Evolutionary conservation across 108 stramenopile species (phyloP), one percentile per base, ranked within the genome.

Genomic region (Cyclotella kingstonii): DNA sequence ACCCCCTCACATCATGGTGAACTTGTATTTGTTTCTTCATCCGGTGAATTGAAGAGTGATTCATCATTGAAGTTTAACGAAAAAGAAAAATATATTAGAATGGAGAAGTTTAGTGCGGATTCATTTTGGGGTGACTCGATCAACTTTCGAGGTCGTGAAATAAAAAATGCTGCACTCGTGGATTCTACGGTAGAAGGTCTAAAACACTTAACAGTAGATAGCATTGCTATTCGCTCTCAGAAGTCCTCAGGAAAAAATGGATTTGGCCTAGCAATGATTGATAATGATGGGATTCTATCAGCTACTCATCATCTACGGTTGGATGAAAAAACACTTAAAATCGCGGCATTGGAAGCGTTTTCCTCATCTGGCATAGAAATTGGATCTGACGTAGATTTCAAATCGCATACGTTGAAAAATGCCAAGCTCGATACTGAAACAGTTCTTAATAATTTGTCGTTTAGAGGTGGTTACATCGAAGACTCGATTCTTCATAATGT

Each of bases 401-500:
- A 34, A 4, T 55, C 60, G 0, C 47, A 63, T 41, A 31, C 53
- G 8, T 40, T 78, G 34, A 61, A 36, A 17, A 70, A 74, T 46
- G 49, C 63, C 47, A 54, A 57, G 31, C 22, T 81, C 3, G 60
- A 60, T 44, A 33, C 66, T 4, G 57, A 47, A 3, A 81, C 77
- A 25, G 54, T 44, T 3, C 42, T 81, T 15, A 29, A 46, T n/a
- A 6, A 60, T 12, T 31, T 70, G 26, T 11, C 39, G 17, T 61
- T 77, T 30, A 34, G 45, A 15, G 71, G 65, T 53, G 70, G 80
- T 0, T 30, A 19, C 12, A 69, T 81, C 43, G 54, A 59, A 31
- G 68, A 81, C 45, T 30, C 65, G 6, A 33, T 68, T 10, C 54
- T 81, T 10, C 60, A 54, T 22, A 77, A 81, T 56, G 72, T 73